Conservation (phyloP, 2,329 filamentous ascomycete species). For the Fusarium siculi region DNA sequence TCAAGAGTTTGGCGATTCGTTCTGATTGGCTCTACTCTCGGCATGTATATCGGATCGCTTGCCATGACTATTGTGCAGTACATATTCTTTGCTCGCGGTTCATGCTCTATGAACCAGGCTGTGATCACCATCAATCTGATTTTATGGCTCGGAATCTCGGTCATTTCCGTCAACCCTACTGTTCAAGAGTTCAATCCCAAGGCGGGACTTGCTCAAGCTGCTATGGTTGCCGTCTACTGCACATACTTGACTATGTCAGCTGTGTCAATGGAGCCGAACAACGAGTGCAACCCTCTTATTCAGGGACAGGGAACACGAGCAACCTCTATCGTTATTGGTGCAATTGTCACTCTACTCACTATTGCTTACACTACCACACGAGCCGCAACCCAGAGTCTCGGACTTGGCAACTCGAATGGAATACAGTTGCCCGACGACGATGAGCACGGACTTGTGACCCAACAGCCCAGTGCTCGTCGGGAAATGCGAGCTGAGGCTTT, state of each 20-base stretch:
- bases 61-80: slow-evolving; percentile 98
- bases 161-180: slow-evolving; percentile 87
- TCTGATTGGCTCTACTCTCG: slow-evolving; percentile 89
- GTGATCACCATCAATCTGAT: slow-evolving; percentile 95
- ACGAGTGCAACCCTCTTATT: slow-evolving; percentile 94
- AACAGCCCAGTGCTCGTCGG: slow-evolving; percentile 81
- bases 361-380: slow-evolving; percentile 98
- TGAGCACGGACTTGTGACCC: slow-evolving; percentile 88
- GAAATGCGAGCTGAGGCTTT: slow-evolving; percentile 95
- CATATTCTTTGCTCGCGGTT: slow-evolving; percentile 86
- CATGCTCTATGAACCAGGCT: slow-evolving; percentile 95
- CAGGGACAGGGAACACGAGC: slow-evolving; percentile 87
- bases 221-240: slow-evolving; percentile 98
- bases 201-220: slow-evolving; percentile 94
- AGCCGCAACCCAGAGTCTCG: slow-evolving; percentile 89
- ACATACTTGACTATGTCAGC: slow-evolving; percentile 98
- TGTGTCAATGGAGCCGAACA: slow-evolving; percentile 97
- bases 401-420: slow-evolving; percentile 63
- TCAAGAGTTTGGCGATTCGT: slow-evolving; percentile 86
- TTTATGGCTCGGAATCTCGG: slow-evolving; percentile 81
- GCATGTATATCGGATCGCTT: slow-evolving; percentile 92
- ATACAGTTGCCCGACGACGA: slow-evolving; percentile 76
- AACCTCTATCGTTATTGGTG: slow-evolving; percentile 90
- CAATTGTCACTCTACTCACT: slow-evolving; percentile 95
- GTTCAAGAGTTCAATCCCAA: slow-evolving; percentile 94